Evolutionary conservation across 1,139 yeast species (phyloP).

Genomic region (Protomyces macrosporus): DNA sequence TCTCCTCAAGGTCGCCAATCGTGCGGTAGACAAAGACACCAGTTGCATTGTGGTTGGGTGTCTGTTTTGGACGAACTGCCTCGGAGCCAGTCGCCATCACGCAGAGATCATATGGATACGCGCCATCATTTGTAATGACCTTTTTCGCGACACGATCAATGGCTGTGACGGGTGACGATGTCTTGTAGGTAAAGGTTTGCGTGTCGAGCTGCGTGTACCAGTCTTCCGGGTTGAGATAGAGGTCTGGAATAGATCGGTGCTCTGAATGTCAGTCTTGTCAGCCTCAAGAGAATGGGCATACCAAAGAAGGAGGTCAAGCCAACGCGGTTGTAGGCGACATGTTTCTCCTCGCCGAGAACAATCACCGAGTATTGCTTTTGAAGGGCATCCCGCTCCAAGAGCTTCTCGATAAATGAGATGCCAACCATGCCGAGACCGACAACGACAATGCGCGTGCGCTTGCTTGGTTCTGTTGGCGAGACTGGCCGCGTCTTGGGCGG

Average conservation of each 20-base stretch:
- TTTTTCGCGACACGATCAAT: conserved; percentile 34
- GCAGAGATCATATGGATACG: conserved; percentile 36
- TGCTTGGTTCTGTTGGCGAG: neutral
- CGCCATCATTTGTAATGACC: conserved; percentile 35
- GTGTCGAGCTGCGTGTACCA: conserved; percentile 37
- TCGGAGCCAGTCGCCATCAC: conserved; percentile 40
- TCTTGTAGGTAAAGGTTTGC: conserved; percentile 37
- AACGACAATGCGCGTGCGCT: conserved; percentile 33
- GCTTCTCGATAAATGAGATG: conserved; percentile 38
- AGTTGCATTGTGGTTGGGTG: conserved; percentile 34
- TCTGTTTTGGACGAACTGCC: conserved; percentile 36
- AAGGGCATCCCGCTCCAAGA: conserved; percentile 37
- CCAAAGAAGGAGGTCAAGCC: conserved; percentile 40
- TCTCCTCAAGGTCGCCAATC: conserved; percentile 38
- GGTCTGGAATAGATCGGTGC: conserved; percentile 35
- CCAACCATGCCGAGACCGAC: conserved; percentile 42
- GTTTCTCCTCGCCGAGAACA: conserved; percentile 40
- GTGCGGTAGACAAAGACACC: conserved; percentile 41
- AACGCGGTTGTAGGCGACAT: conserved; percentile 40
- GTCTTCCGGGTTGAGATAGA: conserved; percentile 37
- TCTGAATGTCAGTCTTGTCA: neutral
- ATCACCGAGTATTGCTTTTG: conserved; percentile 35
- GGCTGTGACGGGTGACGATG: conserved; percentile 36
- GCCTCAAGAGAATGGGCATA: neutral
- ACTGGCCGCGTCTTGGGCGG: conserved; percentile 1